These are phyloP conservation scores for Diaporthe citriasiana DNA, from an alignment of 2,329 filamentous ascomycete genomes.

Conservation along the genomic window DNA sequence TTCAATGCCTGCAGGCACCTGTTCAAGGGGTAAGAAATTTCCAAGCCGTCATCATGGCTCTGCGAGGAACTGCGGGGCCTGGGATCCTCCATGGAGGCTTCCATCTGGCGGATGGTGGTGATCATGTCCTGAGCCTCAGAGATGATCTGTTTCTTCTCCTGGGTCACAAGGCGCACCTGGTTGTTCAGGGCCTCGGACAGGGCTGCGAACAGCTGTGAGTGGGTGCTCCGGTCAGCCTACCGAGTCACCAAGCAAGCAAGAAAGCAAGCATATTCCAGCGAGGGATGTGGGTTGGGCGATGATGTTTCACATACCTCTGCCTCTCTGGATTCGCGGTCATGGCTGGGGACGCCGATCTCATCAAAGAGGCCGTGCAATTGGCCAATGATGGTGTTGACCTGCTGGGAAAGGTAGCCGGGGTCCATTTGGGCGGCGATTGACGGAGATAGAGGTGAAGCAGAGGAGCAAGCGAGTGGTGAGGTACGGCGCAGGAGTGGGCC, in stretches of 20 bases:
- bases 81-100: constrained; percentile 85
- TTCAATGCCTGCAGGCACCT: constrained; percentile 84
- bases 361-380: constrained; percentile 96
- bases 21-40: constrained; percentile 86
- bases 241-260: constrained; percentile 41
- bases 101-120: constrained; percentile 92
- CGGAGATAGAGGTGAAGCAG: constrained; percentile 25
- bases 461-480: constrained; percentile 33
- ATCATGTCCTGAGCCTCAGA: constrained; percentile 91
- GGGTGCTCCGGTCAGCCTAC: constrained; percentile 38
- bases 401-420: constrained; percentile 91
- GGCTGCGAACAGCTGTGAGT: constrained; percentile 83
- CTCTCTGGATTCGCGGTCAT: constrained; percentile 92
- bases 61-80: constrained; percentile 75
- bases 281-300: background rate
- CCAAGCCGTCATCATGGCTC: constrained; percentile 75
- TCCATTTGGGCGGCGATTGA: constrained; percentile 72
- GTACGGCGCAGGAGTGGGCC: constrained; percentile 23
- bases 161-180: constrained; percentile 86
- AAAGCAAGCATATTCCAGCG: background rate
- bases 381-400: constrained; percentile 93
- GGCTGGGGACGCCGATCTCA: constrained; percentile 93
- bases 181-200: constrained; percentile 93
- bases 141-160: constrained; percentile 91
- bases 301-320: constrained; percentile 76